A percentile compares a stretch with the other conserved stretches of the same genome.
phyloP scores from a whole-genome alignment of 768 basidiomycete genomes.

The Coprinopsis sp. region DNA sequence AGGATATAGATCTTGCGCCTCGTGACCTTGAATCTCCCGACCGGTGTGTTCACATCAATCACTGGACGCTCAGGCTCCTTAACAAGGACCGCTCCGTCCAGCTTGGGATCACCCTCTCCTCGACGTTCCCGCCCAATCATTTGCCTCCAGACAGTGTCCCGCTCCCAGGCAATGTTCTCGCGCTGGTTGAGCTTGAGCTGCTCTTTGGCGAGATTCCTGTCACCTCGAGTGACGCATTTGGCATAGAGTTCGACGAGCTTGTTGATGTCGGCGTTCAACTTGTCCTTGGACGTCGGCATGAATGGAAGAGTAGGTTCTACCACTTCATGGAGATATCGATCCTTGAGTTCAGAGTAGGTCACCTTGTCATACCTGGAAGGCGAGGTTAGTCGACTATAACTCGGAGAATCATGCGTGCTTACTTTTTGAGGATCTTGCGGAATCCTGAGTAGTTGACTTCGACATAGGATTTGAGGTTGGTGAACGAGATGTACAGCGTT shows the following conservation, averaged over 20 bases:
- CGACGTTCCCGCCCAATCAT: slow-evolving; percentile 84
- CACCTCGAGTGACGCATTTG: slow-evolving; percentile 76
- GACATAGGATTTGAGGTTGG: slow-evolving; percentile 78
- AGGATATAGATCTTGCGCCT: slow-evolving; percentile 54
- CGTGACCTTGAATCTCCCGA: slow-evolving; percentile 64
- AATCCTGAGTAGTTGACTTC: slow-evolving; percentile 93
- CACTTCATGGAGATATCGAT: slow-evolving; percentile 64
- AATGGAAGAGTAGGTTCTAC: slow-evolving; percentile 74
- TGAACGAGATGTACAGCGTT: slow-evolving; percentile 69
- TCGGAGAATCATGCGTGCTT: slow-evolving; percentile 20
- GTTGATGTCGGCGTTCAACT: slow-evolving; percentile 51
- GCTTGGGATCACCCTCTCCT: slow-evolving; percentile 40
- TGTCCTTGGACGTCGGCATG: slow-evolving; percentile 54
- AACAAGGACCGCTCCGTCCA: slow-evolving; percentile 44
- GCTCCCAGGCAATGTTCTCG: slow-evolving; percentile 94
- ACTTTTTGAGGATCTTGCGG: slow-evolving; percentile 95
- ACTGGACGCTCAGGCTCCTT: slow-evolving; percentile 42
- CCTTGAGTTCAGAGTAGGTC: slow-evolving; percentile 75
- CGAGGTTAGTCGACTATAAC: background rate
- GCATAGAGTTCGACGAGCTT: slow-evolving; percentile 72
- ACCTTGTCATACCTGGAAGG: slow-evolving; percentile 85
- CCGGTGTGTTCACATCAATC: slow-evolving; percentile 56
- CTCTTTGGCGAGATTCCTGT: slow-evolving; percentile 62
- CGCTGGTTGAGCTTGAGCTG: slow-evolving; percentile 84
- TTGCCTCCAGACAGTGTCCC: slow-evolving; percentile 96